Evolutionary conservation across 164 flowering plant species (phyloP).

Genomic region (Platanus orientalis): DNA sequence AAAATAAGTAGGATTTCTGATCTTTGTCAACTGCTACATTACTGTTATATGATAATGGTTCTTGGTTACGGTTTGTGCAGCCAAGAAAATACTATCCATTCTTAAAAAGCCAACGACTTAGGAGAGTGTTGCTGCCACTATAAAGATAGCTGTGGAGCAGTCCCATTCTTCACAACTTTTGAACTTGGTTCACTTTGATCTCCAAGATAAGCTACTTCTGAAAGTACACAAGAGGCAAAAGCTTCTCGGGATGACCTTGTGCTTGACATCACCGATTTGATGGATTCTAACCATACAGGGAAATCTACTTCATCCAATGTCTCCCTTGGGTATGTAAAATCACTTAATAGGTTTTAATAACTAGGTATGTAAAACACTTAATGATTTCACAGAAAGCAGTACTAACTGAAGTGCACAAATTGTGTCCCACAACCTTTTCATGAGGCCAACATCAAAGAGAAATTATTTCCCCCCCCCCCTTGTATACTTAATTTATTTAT

Average conservation of each 20-base stretch:
- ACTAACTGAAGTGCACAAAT: no score
- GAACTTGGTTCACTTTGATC: slow-evolving; percentile 20
- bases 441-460: no score
- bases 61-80: slow-evolving; percentile 36
- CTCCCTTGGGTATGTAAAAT: slow-evolving; percentile 13
- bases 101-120: slow-evolving; percentile 42
- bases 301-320: slow-evolving; percentile 5
- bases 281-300: neutral
- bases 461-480: no score
- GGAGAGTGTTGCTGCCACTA: slow-evolving; percentile 7
- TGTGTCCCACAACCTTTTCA: no score
- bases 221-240: slow-evolving; percentile 9
- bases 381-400: no score
- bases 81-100: slow-evolving; percentile 47
- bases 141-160: no score
- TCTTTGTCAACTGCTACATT: neutral
- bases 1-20: neutral
- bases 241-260: slow-evolving; percentile 3
- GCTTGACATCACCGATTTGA: slow-evolving; percentile 8
- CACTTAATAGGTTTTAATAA: neutral
- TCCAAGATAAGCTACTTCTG: slow-evolving; percentile 17
- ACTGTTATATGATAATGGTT: slow-evolving; percentile 3
- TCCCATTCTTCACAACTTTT: slow-evolving; percentile 16
- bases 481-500: no score
- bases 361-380: no score